A percentile compares a stretch with the other conserved stretches of the same genome.
Conservation (phyloP, 1,284 basidiomycete species). For the Apiotrichum gracile region DNA sequence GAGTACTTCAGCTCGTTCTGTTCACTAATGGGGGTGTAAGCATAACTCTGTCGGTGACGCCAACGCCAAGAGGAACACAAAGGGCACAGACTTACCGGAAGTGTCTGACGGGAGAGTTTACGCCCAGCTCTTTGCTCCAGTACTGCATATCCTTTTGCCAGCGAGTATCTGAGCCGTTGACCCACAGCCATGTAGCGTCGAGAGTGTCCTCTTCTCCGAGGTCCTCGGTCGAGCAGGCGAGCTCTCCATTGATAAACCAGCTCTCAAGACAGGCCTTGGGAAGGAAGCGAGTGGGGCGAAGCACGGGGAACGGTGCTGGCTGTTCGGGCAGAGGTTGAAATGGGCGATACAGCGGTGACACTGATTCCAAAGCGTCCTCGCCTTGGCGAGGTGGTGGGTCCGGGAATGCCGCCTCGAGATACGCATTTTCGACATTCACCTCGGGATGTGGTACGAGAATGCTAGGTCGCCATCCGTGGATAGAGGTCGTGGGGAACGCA, state of each 20-base stretch:
- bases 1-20: conserved; percentile 43
- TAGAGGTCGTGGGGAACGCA: conserved; percentile 17
- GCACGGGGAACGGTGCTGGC: conserved; percentile 30
- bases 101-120: conserved; percentile 38
- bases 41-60: too few relatives aligned
- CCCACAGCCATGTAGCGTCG: conserved; percentile 44
- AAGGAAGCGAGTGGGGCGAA: conserved; percentile 34
- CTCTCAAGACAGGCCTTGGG: conserved; percentile 35
- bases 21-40: conserved; percentile 21
- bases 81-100: conserved; percentile 40
- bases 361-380: conserved; percentile 29
- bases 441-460: too few relatives aligned
- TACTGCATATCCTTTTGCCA: conserved; percentile 33
- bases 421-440: too few relatives aligned
- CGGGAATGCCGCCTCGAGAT: conserved; percentile 14
- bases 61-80: too few relatives aligned
- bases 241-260: conserved; percentile 41
- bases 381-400: conserved; percentile 23
- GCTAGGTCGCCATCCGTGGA: not conserved
- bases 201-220: conserved; percentile 38
- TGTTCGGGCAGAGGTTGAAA: conserved; percentile 27
- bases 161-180: conserved; percentile 39
- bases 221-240: conserved; percentile 26
- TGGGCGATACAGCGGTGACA: conserved; percentile 30
- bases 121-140: conserved; percentile 17